A percentile compares a stretch with the other conserved stretches of the same genome.
Conservation (phyloP, 257 asterid genomes). For the Knoxia roxburghii region DNA sequence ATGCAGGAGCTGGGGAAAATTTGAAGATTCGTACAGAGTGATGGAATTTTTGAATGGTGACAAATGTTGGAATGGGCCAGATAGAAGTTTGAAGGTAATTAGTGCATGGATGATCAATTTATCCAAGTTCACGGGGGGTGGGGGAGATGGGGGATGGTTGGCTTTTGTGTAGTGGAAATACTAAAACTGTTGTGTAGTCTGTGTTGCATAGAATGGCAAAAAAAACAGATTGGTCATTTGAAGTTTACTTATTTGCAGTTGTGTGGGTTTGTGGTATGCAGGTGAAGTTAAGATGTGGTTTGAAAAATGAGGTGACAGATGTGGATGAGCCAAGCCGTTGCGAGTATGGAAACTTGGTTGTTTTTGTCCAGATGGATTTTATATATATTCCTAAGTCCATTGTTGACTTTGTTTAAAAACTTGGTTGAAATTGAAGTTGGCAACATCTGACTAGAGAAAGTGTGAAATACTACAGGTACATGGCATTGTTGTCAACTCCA, state of each 20-base stretch:
- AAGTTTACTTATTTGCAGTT: constrained; percentile 6
- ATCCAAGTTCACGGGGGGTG: too few relatives aligned
- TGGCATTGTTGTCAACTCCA: constrained; percentile 75
- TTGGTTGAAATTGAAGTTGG: background rate
- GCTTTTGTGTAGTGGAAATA: background rate
- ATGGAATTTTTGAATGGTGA: constrained; percentile 83
- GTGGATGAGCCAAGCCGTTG: constrained; percentile 99
- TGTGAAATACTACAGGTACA: constrained; percentile 48
- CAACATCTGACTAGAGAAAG: constrained; percentile 16
- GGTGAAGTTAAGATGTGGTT: constrained; percentile 90
- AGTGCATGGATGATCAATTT: background rate
- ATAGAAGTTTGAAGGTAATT: constrained; percentile 79
- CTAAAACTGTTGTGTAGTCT: too few relatives aligned
- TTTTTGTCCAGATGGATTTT: background rate
- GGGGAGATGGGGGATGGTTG: background rate
- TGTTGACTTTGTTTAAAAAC: background rate
- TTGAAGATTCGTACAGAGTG: constrained; percentile 65
- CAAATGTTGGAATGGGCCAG: constrained; percentile 98
- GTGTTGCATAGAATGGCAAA: too few relatives aligned
- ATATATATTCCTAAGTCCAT: background rate
- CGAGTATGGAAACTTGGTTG: constrained; percentile 63
- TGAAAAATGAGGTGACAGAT: constrained; percentile 71
- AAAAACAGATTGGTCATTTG: too few relatives aligned
- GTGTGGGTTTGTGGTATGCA: constrained; percentile 24
- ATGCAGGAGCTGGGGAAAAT: constrained; percentile 81